phyloP scores from a whole-genome alignment of 179 eudicot species.

The Spinacia oleracea region DNA sequence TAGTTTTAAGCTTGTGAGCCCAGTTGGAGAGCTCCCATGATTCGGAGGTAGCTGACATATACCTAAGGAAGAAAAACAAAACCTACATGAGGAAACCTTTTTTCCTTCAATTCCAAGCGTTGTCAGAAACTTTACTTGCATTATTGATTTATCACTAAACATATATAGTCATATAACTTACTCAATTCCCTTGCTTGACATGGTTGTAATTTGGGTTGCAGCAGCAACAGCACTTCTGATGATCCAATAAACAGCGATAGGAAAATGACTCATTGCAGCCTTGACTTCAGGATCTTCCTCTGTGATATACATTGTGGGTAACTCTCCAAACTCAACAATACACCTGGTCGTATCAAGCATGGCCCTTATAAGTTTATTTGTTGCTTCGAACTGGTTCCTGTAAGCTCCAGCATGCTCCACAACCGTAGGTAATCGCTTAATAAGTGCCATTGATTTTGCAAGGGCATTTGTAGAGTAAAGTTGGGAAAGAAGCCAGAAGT shows the following conservation, averaged over 20 bases:
- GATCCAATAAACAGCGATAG: slow-evolving; percentile 62
- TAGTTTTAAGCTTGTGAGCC: slow-evolving; percentile 52
- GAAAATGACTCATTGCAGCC: slow-evolving; percentile 44
- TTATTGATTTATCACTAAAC: not conserved
- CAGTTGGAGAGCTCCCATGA: slow-evolving; percentile 56
- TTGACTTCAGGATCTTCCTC: slow-evolving; percentile 45
- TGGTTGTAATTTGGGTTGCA: slow-evolving; percentile 49
- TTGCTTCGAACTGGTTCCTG: slow-evolving; percentile 53
- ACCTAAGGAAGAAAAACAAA: slow-evolving; percentile 29
- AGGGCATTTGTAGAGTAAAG: slow-evolving; percentile 54
- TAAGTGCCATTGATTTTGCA: slow-evolving; percentile 72
- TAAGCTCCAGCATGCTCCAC: slow-evolving; percentile 54
- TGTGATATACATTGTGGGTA: slow-evolving; percentile 41
- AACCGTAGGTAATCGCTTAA: slow-evolving; percentile 52
- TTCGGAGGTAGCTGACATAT: slow-evolving; percentile 37
- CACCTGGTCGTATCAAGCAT: slow-evolving; percentile 48
- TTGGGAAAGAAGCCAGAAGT: slow-evolving; percentile 68
- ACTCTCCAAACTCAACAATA: slow-evolving; percentile 48
- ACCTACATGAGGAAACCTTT: not conserved
- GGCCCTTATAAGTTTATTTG: slow-evolving; percentile 46
- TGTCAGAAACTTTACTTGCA: not conserved
- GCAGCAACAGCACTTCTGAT: slow-evolving; percentile 53
- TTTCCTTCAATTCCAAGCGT: not conserved
- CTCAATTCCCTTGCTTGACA: slow-evolving; percentile 57
- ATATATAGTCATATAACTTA: slow-evolving; percentile 30